Evolutionary conservation across 305 asterid species (phyloP), one percentile per base, ranked within the genome.

Genomic region (Solanum hybrid): DNA sequence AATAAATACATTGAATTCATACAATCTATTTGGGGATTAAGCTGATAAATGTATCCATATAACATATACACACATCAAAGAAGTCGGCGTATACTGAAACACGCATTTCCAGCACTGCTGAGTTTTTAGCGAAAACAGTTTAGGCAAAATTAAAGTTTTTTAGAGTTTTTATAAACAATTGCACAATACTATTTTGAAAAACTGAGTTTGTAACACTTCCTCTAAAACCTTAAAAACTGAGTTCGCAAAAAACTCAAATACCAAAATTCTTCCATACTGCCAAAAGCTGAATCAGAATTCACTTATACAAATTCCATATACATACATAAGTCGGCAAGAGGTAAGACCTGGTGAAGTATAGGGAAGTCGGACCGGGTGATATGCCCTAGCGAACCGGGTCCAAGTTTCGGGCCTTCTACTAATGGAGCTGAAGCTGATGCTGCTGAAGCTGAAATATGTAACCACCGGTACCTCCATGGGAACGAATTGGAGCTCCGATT

Each of bases 351-450:
- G 89, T 94, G 95, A 51, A 97, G 98, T 79, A 97, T 96, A 27
- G 99, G 99, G 88, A 97, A 97, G 90, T 95, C 98, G 88, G 95
- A 93, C 12, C 96, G 95, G 88, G 97, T 95, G 69, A 90, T 89
- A 91, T 95, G 92, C 1, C 98, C 98, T 78, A 97, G 94, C 34
- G 99, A 96, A 79, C 93, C 93, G 26, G 96, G 94, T 29, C 96
- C 96, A 51, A 93, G 93, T 37, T 89, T 94, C 56, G 92, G 91
- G 89, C 91, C 91, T 88, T 93, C 89, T 85, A 92, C 92, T 36
- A 86, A 40, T 11, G 95, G 81, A 51, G 93, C 90, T 27, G 96
- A 89, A 35, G 95, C 85, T 89, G 94, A 86, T 89, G 94, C 91
- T 36, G 89, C 35, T 20, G 94, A 91, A 66, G 98, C 92, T 17